phyloP scores from a whole-genome alignment of 495 filamentous ascomycete genomes.

The Daldinia caldariorum region DNA sequence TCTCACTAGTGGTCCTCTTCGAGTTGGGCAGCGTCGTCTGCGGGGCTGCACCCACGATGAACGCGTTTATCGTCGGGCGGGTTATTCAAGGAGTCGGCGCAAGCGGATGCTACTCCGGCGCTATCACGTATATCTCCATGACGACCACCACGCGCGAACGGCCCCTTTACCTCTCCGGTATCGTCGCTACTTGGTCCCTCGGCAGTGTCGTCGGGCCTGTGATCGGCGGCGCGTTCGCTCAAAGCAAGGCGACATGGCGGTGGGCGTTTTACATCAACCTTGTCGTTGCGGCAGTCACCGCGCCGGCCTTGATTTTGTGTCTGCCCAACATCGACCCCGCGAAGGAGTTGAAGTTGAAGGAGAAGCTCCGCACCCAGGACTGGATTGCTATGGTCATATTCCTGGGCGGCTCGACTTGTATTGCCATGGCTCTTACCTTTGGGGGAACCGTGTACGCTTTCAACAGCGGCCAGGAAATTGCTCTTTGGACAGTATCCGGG shows the following conservation, averaged over 20 bases:
- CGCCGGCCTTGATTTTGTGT: constrained; percentile 63
- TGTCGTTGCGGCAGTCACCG: constrained; percentile 59
- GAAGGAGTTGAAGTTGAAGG: constrained; percentile 34
- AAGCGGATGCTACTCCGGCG: not conserved
- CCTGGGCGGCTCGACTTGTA: constrained; percentile 50
- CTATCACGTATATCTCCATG: not conserved
- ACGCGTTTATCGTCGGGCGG: not conserved
- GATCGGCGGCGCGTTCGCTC: constrained; percentile 67
- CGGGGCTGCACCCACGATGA: not conserved
- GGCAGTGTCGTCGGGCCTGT: constrained; percentile 65
- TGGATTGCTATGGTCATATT: constrained; percentile 52
- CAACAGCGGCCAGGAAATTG: constrained; percentile 60
- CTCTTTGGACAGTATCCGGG: constrained; percentile 58
- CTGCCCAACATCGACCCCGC: constrained; percentile 50
- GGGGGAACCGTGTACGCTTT: constrained; percentile 64
- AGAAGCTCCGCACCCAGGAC: constrained; percentile 38
- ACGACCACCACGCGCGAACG: not conserved
- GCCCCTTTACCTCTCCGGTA: not conserved
- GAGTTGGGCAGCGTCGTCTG: not conserved
- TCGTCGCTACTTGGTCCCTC: constrained; percentile 52
- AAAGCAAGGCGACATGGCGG: constrained; percentile 58
- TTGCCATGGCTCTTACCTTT: constrained; percentile 63
- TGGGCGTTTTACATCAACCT: constrained; percentile 77
- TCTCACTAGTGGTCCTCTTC: not conserved
- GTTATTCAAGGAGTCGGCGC: not conserved